Percentiles rank a stretch among this genome's conserved stretches.
phyloP scores from a whole-genome alignment of 805 yeast genomes.

The Ogataea kodamae region DNA sequence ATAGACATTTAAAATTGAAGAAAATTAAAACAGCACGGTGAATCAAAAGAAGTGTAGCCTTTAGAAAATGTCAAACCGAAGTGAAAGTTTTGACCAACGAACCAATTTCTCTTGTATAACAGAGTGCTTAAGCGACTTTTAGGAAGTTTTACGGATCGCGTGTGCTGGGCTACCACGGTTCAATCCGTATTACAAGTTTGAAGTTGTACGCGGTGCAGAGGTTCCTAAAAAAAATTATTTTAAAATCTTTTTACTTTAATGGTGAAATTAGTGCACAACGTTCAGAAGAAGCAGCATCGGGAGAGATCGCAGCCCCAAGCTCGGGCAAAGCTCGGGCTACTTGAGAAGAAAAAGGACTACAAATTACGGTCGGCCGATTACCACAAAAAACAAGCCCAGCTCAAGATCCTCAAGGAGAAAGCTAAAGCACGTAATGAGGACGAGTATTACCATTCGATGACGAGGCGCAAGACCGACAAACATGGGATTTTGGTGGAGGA shows the following conservation, averaged over 20 bases:
- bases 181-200: too few relatives aligned
- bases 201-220: conserved; percentile 8
- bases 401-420: conserved; percentile 70
- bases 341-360: conserved; percentile 92
- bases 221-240: conserved; percentile 3
- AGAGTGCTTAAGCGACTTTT: too few relatives aligned
- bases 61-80: too few relatives aligned
- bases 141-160: too few relatives aligned
- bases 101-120: too few relatives aligned
- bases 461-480: conserved; percentile 59
- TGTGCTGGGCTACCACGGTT: too few relatives aligned
- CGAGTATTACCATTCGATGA: conserved; percentile 96
- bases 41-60: too few relatives aligned
- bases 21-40: background rate
- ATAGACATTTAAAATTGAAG: conserved; percentile 10
- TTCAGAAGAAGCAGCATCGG: conserved; percentile 93
- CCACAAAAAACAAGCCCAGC: conserved; percentile 56
- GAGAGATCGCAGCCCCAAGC: conserved; percentile 86
- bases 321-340: conserved; percentile 72
- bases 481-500: conserved; percentile 67
- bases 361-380: conserved; percentile 52
- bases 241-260: conserved; percentile 32
- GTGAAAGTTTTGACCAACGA: background rate
- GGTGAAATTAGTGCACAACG: conserved; percentile 82
- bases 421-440: conserved; percentile 81